Conservation (phyloP, 768 basidiomycete species). For the Sporobolomyces phaffii region DNA sequence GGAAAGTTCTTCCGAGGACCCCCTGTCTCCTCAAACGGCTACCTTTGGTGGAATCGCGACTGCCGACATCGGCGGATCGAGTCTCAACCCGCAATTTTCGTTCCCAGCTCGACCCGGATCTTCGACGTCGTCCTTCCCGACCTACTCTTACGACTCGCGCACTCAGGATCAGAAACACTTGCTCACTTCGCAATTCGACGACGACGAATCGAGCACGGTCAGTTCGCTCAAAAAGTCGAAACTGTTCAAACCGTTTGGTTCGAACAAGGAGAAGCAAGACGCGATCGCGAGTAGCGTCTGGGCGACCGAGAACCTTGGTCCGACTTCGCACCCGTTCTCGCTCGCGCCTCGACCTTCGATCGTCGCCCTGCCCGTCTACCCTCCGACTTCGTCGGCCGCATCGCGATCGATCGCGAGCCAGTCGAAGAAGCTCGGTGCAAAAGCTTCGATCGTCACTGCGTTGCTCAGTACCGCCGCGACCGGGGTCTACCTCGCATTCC, state of each 20-base stretch:
- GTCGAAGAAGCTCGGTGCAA: constrained; percentile 6
- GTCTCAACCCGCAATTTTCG: constrained; percentile 25
- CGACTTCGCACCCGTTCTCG: constrained; percentile 4
- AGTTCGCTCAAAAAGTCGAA: neutral
- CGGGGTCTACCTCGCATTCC: constrained; percentile 12
- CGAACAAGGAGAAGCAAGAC: neutral
- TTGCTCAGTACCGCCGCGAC: constrained; percentile 11
- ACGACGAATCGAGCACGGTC: constrained; percentile 18
- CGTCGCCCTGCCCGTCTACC: constrained; percentile 38
- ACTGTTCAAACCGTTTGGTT: constrained; percentile 1
- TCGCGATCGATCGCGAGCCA: neutral
- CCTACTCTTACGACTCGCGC: constrained; percentile 1
- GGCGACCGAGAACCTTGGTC: constrained; percentile 33
- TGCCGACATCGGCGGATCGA: neutral
- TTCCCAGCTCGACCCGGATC: constrained; percentile 10
- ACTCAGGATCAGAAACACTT: neutral
- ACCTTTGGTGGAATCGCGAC: neutral
- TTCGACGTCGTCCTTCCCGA: constrained; percentile 10
- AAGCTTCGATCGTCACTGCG: neutral
- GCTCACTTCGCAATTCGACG: constrained; percentile 5
- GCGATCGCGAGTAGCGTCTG: constrained; percentile 10
- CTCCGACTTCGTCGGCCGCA: constrained; percentile 11
- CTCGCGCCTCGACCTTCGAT: constrained; percentile 27
- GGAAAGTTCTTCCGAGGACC: neutral
- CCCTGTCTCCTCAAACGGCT: constrained; percentile 9